These are phyloP conservation scores for Aspergillus cristatus DNA, from an alignment of 495 filamentous ascomycete species.

Conservation along the genomic window DNA sequence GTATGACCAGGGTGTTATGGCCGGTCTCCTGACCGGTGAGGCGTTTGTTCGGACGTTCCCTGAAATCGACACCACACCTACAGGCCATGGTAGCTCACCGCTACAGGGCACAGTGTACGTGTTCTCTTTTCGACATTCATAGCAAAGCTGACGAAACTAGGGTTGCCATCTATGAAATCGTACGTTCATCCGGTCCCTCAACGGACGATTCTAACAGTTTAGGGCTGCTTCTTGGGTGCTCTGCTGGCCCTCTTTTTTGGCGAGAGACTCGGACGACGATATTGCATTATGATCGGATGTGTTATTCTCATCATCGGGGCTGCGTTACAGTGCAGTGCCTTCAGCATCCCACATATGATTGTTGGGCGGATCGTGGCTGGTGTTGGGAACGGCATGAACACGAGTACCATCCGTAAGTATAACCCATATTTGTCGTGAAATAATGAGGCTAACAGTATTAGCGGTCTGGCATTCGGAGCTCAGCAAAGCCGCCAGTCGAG, in stretches of 20 bases:
- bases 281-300: slow-evolving; percentile 42
- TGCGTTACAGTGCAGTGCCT: slow-evolving; percentile 44
- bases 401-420: slow-evolving; percentile 35
- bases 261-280: slow-evolving; percentile 45
- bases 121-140: no score
- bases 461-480: slow-evolving; percentile 49
- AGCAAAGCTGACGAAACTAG: slow-evolving; percentile 2
- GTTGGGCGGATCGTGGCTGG: slow-evolving; percentile 41
- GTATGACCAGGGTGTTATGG: slow-evolving; percentile 39
- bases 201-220: slow-evolving; percentile 13
- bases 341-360: slow-evolving; percentile 41
- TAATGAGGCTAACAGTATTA: slow-evolving; percentile 6
- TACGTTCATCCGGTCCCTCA: slow-evolving; percentile 3
- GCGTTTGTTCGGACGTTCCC: slow-evolving; percentile 24
- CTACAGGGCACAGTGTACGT: slow-evolving; percentile 29
- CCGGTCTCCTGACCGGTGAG: slow-evolving; percentile 24
- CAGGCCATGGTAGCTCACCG: slow-evolving; percentile 23
- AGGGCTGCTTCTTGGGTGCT: slow-evolving; percentile 51
- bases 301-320: slow-evolving; percentile 47
- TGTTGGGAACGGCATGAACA: slow-evolving; percentile 40
- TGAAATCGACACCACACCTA: slow-evolving; percentile 23
- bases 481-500: slow-evolving; percentile 51
- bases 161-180: slow-evolving; percentile 31
- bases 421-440: background rate
- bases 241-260: slow-evolving; percentile 40